Base-by-base conservation (phyloP, 345 rosid species). In the Psidium friedrichsthalianum region DNA sequence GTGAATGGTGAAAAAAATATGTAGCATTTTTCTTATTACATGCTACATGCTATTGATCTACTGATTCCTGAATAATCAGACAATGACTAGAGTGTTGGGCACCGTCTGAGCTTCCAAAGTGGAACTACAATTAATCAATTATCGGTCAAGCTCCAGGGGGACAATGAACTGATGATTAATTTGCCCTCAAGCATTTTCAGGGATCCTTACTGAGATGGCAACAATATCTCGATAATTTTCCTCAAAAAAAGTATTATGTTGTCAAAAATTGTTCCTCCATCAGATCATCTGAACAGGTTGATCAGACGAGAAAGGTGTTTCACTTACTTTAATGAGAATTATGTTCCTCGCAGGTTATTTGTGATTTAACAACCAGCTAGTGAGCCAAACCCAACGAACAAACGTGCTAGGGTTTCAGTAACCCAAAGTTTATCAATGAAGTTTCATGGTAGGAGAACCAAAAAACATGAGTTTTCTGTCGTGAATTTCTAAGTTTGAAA, bases 201-300 rank as follows among this genome's bases (percentile, higher is more conserved):
- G 93, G 98, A 95, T 85, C 99, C 98, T 83, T 97, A 95, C 92
- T 95, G 98, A 15, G 98, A 98, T 8, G 98, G 96, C 47, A 95
- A 97, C 90, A 93, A 95, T 89, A 95, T 97, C 86, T 92, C 95
- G 96, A 96, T 97, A 89, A 87, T 94, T 88, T 55, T 53, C 85
- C 69, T 83, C 42, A 36, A 52, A 47, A 44, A 69, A 27, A 47
- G 76, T 51, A 32, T 51, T 40, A 47, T 51, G 21, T 51, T 10
- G 16, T 80, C 44, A 40, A 69, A n/a, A 6, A 10, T 14, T n/a
- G 25, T 36, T 2, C 74, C 44, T 29, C 0, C 0, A 29, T 61
- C 2, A 2, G 5, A 29, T 61, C 21, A 6, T 15, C 0, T 29
- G 5, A 14, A 8, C 6, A 78, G 8, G 8, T 83, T 74, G 3